Evolutionary conservation across 768 basidiomycete species (phyloP), one percentile per base, ranked within the genome.

Genomic region (Kwoniella botswanensis): DNA sequence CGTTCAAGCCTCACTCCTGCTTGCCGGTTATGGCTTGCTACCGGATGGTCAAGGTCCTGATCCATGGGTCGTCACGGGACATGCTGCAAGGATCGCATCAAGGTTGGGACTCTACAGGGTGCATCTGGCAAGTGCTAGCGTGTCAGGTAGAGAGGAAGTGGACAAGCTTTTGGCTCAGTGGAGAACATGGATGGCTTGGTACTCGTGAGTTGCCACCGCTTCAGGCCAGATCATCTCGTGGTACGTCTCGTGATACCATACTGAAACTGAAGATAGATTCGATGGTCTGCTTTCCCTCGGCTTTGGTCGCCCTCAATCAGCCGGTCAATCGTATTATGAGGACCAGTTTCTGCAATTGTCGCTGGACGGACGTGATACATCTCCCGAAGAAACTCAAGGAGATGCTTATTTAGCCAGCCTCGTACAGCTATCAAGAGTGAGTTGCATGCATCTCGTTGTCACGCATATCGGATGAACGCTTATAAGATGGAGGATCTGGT

Each of bases 1-100:
- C 44, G 73, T 76, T 5, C 75, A 76, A 52, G 75, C 73, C 11
- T 72, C 71, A 11, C 57, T 76, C 22, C 63, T 76, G 9, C 64
- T 76, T n/a, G 73, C 73, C 2, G 71, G 65, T 13, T 76, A 73
- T 73, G 71, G 73, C 22, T 61, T 76, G 18, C 67, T 61, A 42
- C 43, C 44, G 26, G 73, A 64, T 11, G 75, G 75, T 5, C 60
- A 41, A 17, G 73, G 73, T 15, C 75, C 75, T 17, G 75, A 76
- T 60, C 63, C 73, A 7, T 74, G 75, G 73, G 58, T 74, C 18
- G 56, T 74, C 26, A 74, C 71, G 3, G 73, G 75, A 15, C 75
- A 74, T 54, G 75, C 75, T 13, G 70, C 70, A 11, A 42, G 75
- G 12, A 57, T 76, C 22, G 65, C 71, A 15, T n/a, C 70, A n/a